These are phyloP conservation scores for Pseudoperonospora humuli DNA, from an alignment of 352 stramenopile species.

Conservation along the genomic window DNA sequence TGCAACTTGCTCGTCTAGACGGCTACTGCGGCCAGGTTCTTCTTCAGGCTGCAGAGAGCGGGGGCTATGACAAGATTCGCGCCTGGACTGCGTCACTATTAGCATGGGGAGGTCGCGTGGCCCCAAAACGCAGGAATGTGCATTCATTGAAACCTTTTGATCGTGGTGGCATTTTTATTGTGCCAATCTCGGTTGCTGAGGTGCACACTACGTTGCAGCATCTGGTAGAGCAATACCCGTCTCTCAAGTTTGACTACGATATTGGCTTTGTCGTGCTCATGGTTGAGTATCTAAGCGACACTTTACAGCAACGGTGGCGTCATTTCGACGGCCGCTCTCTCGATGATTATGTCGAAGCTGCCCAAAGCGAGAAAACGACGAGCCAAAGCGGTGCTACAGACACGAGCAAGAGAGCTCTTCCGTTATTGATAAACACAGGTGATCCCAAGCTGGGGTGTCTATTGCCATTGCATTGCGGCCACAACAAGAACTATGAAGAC, in stretches of 20 bases:
- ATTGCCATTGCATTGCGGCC: conserved; percentile 69
- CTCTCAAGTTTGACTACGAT: conserved; percentile 67
- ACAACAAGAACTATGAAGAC: conserved; percentile 82
- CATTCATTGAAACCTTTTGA: conserved; percentile 56
- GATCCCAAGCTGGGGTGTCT: conserved; percentile 43
- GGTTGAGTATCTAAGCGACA: conserved; percentile 70
- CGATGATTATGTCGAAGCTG: neutral
- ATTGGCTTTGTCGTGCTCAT: conserved; percentile 63
- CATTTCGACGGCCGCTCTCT: conserved; percentile 24
- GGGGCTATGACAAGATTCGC: conserved; percentile 72
- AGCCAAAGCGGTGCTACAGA: neutral
- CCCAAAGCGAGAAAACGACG: conserved; percentile 5
- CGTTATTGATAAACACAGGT: conserved; percentile 28
- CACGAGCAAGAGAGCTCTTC: conserved; percentile 6
- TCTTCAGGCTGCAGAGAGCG: conserved; percentile 65
- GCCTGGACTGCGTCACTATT: conserved; percentile 72
- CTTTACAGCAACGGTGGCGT: conserved; percentile 50
- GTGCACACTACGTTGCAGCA: conserved; percentile 43
- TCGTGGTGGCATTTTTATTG: conserved; percentile 57
- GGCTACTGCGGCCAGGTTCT: conserved; percentile 78
- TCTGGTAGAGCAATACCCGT: conserved; percentile 48
- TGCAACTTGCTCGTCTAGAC: conserved; percentile 69
- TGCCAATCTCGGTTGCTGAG: conserved; percentile 49
- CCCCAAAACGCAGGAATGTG: conserved; percentile 20
- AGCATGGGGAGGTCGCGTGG: conserved; percentile 56